A percentile compares a stretch with the other conserved stretches of the same genome.
Conservation (phyloP, 2,329 filamentous ascomycete genomes). For the Diplocarpon mali region DNA sequence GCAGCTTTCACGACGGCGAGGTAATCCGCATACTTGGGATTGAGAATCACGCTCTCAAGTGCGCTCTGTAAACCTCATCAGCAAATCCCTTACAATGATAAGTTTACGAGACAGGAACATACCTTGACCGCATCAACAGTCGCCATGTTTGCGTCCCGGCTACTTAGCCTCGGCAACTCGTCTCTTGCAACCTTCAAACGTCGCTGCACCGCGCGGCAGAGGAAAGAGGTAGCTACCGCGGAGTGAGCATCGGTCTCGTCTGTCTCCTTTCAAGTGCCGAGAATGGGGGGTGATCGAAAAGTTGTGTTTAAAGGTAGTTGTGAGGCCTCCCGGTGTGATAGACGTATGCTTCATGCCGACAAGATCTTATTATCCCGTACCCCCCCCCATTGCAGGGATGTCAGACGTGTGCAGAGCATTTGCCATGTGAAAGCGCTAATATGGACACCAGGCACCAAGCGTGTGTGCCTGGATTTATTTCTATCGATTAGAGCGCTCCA, state of each 20-base stretch:
- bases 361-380: slow-evolving; percentile 9
- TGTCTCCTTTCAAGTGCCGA: neutral
- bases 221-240: slow-evolving; percentile 12
- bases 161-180: slow-evolving; percentile 21
- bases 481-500: slow-evolving; percentile 14
- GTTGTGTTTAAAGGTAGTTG: neutral
- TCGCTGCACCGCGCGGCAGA: slow-evolving; percentile 7
- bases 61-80: slow-evolving; percentile 18
- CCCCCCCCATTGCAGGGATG: slow-evolving; percentile 12
- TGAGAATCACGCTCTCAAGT: slow-evolving; percentile 67
- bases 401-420: neutral
- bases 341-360: too few species aligned
- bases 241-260: slow-evolving; percentile 14
- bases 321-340: neutral
- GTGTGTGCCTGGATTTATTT: slow-evolving; percentile 10
- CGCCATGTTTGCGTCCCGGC: slow-evolving; percentile 17
- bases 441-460: slow-evolving; percentile 7
- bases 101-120: neutral
- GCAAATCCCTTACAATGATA: too few species aligned
- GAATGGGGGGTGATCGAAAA: neutral
- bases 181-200: neutral
- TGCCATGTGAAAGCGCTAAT: slow-evolving; percentile 14
- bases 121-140: slow-evolving; percentile 22
- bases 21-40: slow-evolving; percentile 76
- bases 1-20: slow-evolving; percentile 83